Evolutionary conservation across 352 stramenopile genomes (phyloP), one percentile per base, ranked within the genome.

Genomic region (Pythium insidiosum): DNA sequence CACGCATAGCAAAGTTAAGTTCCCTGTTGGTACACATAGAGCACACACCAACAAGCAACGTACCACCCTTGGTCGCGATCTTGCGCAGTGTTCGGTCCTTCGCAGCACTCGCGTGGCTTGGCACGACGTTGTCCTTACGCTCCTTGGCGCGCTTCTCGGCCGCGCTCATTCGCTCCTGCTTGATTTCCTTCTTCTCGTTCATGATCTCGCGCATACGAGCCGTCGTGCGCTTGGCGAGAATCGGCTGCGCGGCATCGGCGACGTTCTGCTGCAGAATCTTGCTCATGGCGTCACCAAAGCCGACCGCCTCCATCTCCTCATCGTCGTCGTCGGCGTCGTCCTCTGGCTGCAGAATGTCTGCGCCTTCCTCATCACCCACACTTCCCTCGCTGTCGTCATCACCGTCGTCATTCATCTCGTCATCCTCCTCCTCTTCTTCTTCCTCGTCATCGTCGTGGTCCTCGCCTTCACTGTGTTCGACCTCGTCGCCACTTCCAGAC

Each of bases 221-320:
- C 4, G 77, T 92, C 35, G 75, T 89, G 16, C 80, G 73, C 66
- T 92, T 92, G 33, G 80, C 77, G 16, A 92, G 63, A 39, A 92
- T 90, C 43, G 80, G 76, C 59, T 76, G 68, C 51, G 70, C 72
- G 31, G 88, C 71, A 11, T 68, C 53, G 1, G 61, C 69, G 26
- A 90, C 71, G 26, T 72, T 86, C 56, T 92, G 80, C 25, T 74
- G 59, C 47, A 92, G 35, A 11, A 92, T 81, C 55, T 92, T 92
- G 66, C 66, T 90, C 80, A 92, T 88, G 31, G 80, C 80, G 38
- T 92, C 80, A 19, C 73, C 80, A 61, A 92, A 89, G 20, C 77
- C 80, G 39, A 92, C 79, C 2, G 73, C 73, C 15, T 84, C 73
- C n/a, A 78, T 61, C 10, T 51, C 50, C 13, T 77, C 70, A 0